Evolutionary conservation across 2,329 filamentous ascomycete species (phyloP), one percentile per base, ranked within the genome.

Genomic region (Aspergillus sp.): DNA sequence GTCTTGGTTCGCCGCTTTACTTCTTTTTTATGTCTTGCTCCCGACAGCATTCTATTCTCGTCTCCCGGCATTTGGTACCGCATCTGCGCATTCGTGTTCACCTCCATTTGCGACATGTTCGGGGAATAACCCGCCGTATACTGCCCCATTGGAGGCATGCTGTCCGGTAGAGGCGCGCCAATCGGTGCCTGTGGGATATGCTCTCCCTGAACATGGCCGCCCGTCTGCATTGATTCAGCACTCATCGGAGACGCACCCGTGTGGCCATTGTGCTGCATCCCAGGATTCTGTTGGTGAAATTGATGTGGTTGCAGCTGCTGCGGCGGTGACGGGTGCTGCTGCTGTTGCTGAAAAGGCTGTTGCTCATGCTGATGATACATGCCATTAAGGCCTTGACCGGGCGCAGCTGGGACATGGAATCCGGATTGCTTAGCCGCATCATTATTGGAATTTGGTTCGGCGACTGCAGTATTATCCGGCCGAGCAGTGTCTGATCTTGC

Each of bases 1-100:
- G 78, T 82, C 62, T 82, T 82, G 36, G 80, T 84, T 53, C 80
- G 69, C 45, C 80, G 70, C 64, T 84, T 84, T 56, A 84, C 82
- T 61, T 85, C 79, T 62, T 82, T 78, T 59, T 69, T 68, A 55
- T 81, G 75, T 48, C 78, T 67, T 29, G 72, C 74, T 38, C 75
- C 72, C 14, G 72, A 73, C 56, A 79, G 68, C 41, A 76, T 67
- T 45, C 71, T 66, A 52, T 60, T 64, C n/a, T 62, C 57, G 34
- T 66, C 59, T 31, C 64, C 67, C 16, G 55, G 68, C 44, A 60
- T 67, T 61, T 58, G 66, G 56, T 53, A 74, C 61, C 41, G 74
- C 63, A 70, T 72, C 40, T 64, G 67, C 46, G 47, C 39, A 32
- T 64, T 63, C 30, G 58, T 58, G 34, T 59, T 64, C 47, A 56